A percentile compares a stretch with the other conserved stretches of the same genome.
These are phyloP conservation scores for Elymus sibiricus DNA, from an alignment of 176 grass and related monocot species.

Conservation along the genomic window DNA sequence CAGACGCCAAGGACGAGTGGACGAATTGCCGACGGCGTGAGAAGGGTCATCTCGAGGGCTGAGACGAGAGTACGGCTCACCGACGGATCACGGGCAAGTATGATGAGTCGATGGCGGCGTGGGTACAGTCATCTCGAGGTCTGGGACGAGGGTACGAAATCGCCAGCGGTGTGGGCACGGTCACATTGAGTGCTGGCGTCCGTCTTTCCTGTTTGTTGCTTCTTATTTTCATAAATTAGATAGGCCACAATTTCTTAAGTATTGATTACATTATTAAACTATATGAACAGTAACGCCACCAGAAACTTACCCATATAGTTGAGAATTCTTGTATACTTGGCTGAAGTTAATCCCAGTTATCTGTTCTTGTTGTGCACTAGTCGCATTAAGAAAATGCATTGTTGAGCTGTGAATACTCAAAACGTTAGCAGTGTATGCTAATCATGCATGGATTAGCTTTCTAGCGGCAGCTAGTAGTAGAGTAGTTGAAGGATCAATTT, in stretches of 20 bases:
- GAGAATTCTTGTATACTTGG: neutral
- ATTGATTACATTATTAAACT: neutral
- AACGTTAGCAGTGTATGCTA: neutral
- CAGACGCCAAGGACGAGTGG: too few relatives aligned
- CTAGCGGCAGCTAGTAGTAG: neutral
- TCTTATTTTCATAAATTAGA: neutral
- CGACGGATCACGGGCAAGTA: too few relatives aligned
- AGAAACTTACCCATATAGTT: slow-evolving; percentile 52
- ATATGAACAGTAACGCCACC: neutral
- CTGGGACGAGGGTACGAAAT: too few relatives aligned
- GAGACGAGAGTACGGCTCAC: too few relatives aligned
- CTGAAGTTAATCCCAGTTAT: neutral
- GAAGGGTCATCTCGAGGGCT: too few relatives aligned
- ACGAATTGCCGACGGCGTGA: too few relatives aligned
- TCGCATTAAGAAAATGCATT: neutral
- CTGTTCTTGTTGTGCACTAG: neutral
- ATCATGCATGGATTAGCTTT: neutral
- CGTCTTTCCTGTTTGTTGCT: too few relatives aligned
- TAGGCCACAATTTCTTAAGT: neutral
- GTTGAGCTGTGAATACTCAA: neutral
- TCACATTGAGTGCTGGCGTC: too few relatives aligned
- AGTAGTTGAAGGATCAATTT: neutral
- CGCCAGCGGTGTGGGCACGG: too few relatives aligned
- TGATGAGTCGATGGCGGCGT: too few relatives aligned
- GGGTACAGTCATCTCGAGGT: too few relatives aligned